Evolutionary conservation across 116 monocot species (phyloP), one percentile per base, ranked within the genome.

Genomic region (Zostera marina): DNA sequence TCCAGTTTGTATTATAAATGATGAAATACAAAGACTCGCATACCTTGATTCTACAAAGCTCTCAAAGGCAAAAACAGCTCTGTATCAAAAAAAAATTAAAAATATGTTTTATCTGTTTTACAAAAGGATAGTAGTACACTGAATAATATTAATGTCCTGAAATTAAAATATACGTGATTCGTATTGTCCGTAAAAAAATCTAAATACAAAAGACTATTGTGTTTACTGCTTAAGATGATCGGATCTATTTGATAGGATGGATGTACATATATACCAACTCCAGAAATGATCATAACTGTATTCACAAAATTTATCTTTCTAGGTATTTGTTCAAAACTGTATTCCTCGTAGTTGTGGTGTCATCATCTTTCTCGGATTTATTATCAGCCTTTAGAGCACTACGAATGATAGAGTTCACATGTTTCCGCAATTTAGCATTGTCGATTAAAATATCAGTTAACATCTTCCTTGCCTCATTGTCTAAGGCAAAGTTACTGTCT

Each of bases 371-470:
- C 65, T 76, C 86, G 20, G 80, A 56, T 63, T 67, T 79, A 8
- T 14, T 16, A 20, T 47, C 58, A 12, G 62, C 66, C 54, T 70
- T 72, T 45, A 96, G 65, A 38, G 83, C 75, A 69, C 44, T 65
- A 0, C 82, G 73, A 22, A 68, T 72, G n/a, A 86, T 68, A 54
- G 90, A 81, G 58, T 85, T 96, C 2, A 85, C 47, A 58, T 80
- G 76, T 67, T 81, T 80, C 56, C 89, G 75, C 26, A 96, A 65
- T 58, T 46, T 72, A 22, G 96, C 96, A 59, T 89, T 89, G 68
- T 89, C 89, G 61, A 89, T 71, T 8, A 96, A 54, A 3, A 63
- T 58, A 52, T 80, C 70, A 1, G 81, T 67, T 14, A 96, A 47
- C 58, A 81, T 68, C 63, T 70, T 85, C 55, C 78, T 67, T 16